Evolutionary conservation across 1,284 basidiomycete genomes (phyloP), one percentile per base, ranked within the genome.

Genomic region (Naganishia albida): DNA sequence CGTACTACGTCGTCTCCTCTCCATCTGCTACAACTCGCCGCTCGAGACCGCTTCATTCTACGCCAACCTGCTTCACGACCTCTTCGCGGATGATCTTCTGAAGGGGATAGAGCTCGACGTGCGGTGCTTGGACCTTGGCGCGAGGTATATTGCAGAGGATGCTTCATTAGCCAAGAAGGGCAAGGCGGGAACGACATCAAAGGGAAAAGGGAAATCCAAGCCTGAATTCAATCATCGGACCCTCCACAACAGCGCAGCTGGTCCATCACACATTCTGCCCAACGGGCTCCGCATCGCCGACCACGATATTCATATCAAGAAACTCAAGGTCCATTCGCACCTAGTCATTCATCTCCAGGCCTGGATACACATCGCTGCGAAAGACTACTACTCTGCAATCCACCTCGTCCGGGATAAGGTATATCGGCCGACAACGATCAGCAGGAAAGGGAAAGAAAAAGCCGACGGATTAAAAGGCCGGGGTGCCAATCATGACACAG

Each of bases 1-100:
- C 64, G 57, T 68, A 49, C 64, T 68, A 8, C 64, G 56, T 23
- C 63, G 67, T 3, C 60, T 68, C 16, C n/a, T 68, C 46, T 68
- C 67, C 20, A 49, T 68, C 30, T 54, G 50, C 28, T 63, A 68
- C 60, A 62, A 57, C 50, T 65, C 67, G 2, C 53, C 67, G 15
- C 50, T 64, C 48, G 43, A 55, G 44, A 63, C 67, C 20, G 51
- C 67, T 20, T 52, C 52, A 16, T 68, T 65, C 53, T 68, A 65
- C 49, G 52, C 67, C 3, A 55, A 39, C 43, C 18, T 68, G 7
- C 59, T 68, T 10, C 54, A 59, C 28, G 57, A 64, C 26, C 55
- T 68, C 23, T 68, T 62, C 42, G 43, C 59, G 10, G 50, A 60
- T 3, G 57, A 62, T 16, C 46, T 62, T 2, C 43, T 65, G n/a